Evolutionary conservation across 129 eudicot genomes (phyloP), one percentile per base, ranked within the genome.

Genomic region (Helianthus tuberosus): DNA sequence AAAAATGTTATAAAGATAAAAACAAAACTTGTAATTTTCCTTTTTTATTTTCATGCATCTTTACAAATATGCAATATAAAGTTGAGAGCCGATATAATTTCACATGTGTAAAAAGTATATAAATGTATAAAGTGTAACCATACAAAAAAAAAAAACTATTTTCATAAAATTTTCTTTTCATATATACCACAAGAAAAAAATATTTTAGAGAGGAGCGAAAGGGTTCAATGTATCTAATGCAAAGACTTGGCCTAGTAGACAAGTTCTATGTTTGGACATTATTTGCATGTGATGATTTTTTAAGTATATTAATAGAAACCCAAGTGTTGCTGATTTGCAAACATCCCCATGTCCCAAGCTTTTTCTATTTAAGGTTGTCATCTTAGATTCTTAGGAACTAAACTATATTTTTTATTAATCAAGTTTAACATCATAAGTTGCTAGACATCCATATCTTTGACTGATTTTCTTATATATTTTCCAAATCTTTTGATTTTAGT

Each of bases 311-410:
- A 51, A 61, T 71, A 51, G 67, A 71, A 78, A 71, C 77, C 62
- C 43, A 63, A 64, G 54, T 78, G 82, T 78, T 78, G 66, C 59
- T 78, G 67, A 78, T 78, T 78, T 65, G 68, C 77, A 78, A 78
- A 78, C 82, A 78, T 41, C 29, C 72, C 67, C 82, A 71, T 78
- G 68, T 64, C 73, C 16, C 15, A 38, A 61, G n/a, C 52, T 46
- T 62, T 78, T 78, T 71, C 73, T 78, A 78, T 78, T 78, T 71
- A 53, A 71, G 72, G 82, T 64, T 64, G 77, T 43, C 76, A 60
- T 12, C 44, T 60, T 11, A 58, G 44, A 61, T 71, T 78, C 68
- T 57, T 55, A 54, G 68, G 62, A 53, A 38, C 65, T 36, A 74
- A 35, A 74, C 51, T 49, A 63, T 74, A 63, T 51, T 3, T 62